phyloP scores from a whole-genome alignment of 2,329 filamentous ascomycete species.

The Daldinia eschscholtzii region DNA sequence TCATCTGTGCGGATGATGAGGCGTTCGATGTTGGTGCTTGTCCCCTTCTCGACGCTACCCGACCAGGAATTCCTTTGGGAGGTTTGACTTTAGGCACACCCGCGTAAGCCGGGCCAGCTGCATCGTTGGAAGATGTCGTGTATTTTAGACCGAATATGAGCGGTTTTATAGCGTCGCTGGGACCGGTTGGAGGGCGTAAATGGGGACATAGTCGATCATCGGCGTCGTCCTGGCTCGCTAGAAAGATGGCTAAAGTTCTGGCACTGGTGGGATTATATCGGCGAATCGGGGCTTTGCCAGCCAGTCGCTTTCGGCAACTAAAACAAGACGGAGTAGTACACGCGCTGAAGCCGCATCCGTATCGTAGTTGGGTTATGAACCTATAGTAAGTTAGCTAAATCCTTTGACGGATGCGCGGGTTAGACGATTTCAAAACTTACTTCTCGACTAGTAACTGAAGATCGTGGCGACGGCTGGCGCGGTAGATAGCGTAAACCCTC shows the following conservation, averaged over 20 bases:
- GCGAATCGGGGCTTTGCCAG: constrained; percentile 76
- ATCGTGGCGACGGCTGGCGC: constrained; percentile 70
- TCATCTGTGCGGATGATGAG: constrained; percentile 6
- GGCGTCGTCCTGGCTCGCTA: constrained; percentile 84
- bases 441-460: constrained; percentile 77
- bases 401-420: constrained; percentile 24
- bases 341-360: constrained; percentile 77
- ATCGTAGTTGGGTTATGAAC: constrained; percentile 83
- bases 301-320: constrained; percentile 77
- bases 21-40: constrained; percentile 15
- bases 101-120: constrained; percentile 21
- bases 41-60: constrained; percentile 6
- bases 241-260: constrained; percentile 81
- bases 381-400: constrained; percentile 58
- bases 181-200: constrained; percentile 58
- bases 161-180: constrained; percentile 61
- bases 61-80: constrained; percentile 13
- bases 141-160: constrained; percentile 60
- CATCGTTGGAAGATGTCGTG: constrained; percentile 44
- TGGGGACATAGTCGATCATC: constrained; percentile 75
- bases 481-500: constrained; percentile 71
- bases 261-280: constrained; percentile 86
- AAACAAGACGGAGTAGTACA: constrained; percentile 86
- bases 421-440: constrained; percentile 57
- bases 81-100: constrained; percentile 19